Base-by-base conservation (phyloP, 176 grass and related monocot species). In the Pontederia paniculata region DNA sequence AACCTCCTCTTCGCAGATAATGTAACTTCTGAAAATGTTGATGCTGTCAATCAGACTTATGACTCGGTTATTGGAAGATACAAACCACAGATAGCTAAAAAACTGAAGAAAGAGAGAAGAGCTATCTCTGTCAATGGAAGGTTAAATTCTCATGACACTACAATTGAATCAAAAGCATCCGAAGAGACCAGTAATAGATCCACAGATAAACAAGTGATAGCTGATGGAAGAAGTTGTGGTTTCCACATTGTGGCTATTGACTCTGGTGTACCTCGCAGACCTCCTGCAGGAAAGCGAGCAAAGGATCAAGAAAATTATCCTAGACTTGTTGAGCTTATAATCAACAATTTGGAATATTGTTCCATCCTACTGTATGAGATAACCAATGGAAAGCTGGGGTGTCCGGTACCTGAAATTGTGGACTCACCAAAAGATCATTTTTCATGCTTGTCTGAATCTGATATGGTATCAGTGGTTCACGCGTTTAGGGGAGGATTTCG, bases 271-370 rank as follows among this genome's bases (percentile, higher is more conserved):
- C 91, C 91, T 65, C 81, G 91, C 10, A 83, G 91, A 63, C 91
- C 91, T 3, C 91, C 91, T 48, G 74, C 74, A 0, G 69, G 91
- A 47, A 96, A 96, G 73, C 70, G 85, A 46, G 53, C 72, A 45
- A 96, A 76, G 76, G 91, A 96, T 75, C 85, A 79, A 75, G 85
- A 87, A 55, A 89, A 67, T 64, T 96, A 96, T 49, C 90, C 90
- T 15, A 96, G 69, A 54, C 58, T 89, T 23, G 79, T 86, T 71
- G 91, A 96, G 51, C 78, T 96, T 20, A 83, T 76, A 60, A 55
- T 96, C n/a, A 96, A 89, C 49, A 85, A 83, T 45, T 81, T 63
- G 42, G 74, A 84, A 2, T 96, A 83, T 70, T 86, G 79, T 62
- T 96, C 91, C 19, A 80, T 81, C 70, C 79, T 96, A 14, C 67